A percentile compares a stretch with the other conserved stretches of the same genome.
phyloP scores from a whole-genome alignment of 2,329 filamentous ascomycete species.

The Colletotrichum limetticola region DNA sequence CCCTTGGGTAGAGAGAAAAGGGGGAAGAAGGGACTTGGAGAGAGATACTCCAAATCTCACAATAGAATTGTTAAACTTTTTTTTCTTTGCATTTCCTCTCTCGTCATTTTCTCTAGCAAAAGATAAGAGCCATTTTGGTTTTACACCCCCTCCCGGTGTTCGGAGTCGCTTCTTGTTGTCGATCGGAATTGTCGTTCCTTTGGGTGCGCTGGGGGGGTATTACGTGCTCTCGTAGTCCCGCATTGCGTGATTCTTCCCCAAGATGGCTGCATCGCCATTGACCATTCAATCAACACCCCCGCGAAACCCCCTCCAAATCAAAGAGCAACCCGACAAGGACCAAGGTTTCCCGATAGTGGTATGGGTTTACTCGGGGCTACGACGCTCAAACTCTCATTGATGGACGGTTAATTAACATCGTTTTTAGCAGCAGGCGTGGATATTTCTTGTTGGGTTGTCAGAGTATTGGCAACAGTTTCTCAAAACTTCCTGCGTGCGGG shows the following conservation, averaged over 20 bases:
- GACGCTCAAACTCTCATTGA: background rate
- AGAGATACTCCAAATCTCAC: background rate
- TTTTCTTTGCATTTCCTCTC: background rate
- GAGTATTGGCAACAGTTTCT: no score
- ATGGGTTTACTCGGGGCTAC: background rate
- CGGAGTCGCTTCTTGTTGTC: conserved; percentile 12
- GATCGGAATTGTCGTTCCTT: background rate
- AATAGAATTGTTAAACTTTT: background rate
- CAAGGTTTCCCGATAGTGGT: conserved; percentile 27
- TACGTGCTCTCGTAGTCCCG: conserved; percentile 35
- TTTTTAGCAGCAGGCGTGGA: background rate
- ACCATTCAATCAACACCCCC: conserved; percentile 5
- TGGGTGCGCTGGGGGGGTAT: conserved; percentile 16
- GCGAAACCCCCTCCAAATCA: background rate
- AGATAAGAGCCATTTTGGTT: background rate
- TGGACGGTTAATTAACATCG: background rate
- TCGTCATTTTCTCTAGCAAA: background rate
- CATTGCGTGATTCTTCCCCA: conserved; percentile 36
- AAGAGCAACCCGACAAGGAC: background rate
- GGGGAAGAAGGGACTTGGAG: background rate
- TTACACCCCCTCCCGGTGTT: background rate
- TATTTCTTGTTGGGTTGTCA: no score
- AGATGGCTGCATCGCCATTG: conserved; percentile 34
- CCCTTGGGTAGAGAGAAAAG: background rate
- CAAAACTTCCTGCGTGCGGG: no score